Evolutionary conservation across 2,329 filamentous ascomycete species (phyloP), one percentile per base, ranked within the genome.

Genomic region (Emydomyces testavorans): DNA sequence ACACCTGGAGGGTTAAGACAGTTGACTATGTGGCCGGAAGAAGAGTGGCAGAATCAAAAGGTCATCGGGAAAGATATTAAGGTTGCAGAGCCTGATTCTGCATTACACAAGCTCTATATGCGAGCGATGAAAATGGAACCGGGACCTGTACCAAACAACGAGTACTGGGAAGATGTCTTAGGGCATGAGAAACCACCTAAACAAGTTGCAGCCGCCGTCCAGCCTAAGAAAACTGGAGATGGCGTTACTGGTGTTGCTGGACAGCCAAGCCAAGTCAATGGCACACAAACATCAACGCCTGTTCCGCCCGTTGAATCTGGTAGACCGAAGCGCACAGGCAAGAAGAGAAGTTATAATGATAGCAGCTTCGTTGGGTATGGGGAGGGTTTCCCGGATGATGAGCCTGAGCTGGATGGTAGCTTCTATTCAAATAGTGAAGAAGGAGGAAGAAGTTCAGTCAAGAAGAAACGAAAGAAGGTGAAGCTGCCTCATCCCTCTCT

Each of bases 321-420:
- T 35, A 62, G 71, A 35, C 65, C 70, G 10, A 70, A 65, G 52
- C 70, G 71, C 18, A 64, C 67, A 38, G 68, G 68, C 32, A 73
- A 73, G 59, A 68, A 72, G 56, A 63, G 71, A 39, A 62, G 62
- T 55, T 74, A 74, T 54, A 69, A 70, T 54, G 71, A 74, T 39
- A 67, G 68, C 52, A 73, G 70, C 55, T 74, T 72, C 57, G 69
- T 69, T 46, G 71, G 71, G 1, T 73, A 74, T 52, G 71, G 69
- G 45, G 70, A 72, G 63, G 71, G 71, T 16, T 73, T 64, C 56
- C 65, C 67, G 20, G 71, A 74, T 58, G 69, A 71, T 49, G 71
- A 73, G 50, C 64, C 65, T 40, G 69, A 70, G 20, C 35, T 51
- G 29, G 58, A 55, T 20, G 58, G 57, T 24, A 64, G 61, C 29